Base-by-base conservation (phyloP, 176 grass and related monocot genomes). In the Zoysia japonica region DNA sequence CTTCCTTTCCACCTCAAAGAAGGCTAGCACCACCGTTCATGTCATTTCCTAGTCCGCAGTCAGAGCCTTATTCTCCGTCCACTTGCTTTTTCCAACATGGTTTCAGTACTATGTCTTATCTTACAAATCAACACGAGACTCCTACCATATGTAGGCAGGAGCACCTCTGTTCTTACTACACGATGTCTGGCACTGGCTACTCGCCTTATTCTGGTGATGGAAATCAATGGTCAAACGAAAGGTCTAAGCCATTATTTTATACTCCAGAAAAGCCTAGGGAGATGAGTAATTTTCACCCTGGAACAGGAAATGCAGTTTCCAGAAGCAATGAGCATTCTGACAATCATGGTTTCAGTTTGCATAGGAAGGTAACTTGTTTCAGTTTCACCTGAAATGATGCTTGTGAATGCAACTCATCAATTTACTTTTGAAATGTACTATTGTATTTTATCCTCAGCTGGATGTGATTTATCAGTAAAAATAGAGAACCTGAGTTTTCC, bases 1-100 rank as follows among this genome's bases (percentile, higher is more conserved):
- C 88, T 51, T 75, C 88, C 5, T 80, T 86, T 79, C 37, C 47
- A 7, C 75, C 65, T 43, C 70, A 84, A 47, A 54, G 73, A 77
- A 85, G 74, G 68, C 47, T 71, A 12, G 67, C 88, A 47, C 78
- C 86, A 52, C 84, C 86, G 14, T 89, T 87, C 46, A 79, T 82
- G 83, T 57, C 87, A 36, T 81, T 86, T 82, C 87, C 85, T 66
- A 82, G 87, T 59, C 75, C 80, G 3, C 80, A 77, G 5, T 70
- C 76, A 52, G 72, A 71, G 39, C 36, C 60, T 41, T 84, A 85
- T 78, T 65, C 60, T 81, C 78, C 95, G 4, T 85, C 89, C 10
- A 20, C 81, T 81, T 95, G 88, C 74, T 78, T 93, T 74, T 67
- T 95, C 80, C 92, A 99, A 87, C 96, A 89, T 71, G 93, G 96